Evolutionary conservation across 148 eudicot genomes (phyloP), one percentile per base, ranked within the genome.

Genomic region (Vaccinium darrowii): DNA sequence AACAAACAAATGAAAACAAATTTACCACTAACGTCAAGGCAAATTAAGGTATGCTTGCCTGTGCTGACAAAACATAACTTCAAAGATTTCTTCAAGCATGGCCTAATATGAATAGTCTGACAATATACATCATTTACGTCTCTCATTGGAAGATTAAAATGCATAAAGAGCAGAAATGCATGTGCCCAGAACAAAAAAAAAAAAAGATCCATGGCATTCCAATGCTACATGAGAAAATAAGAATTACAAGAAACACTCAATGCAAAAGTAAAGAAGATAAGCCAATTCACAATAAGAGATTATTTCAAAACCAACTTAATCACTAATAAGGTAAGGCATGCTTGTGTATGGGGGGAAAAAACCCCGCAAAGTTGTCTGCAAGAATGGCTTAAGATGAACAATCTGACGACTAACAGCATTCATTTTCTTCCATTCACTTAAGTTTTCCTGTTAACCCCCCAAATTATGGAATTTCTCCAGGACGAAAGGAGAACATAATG

Each of bases 31-130:
- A 83, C 21, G 6, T 53, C 27, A 16, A 73, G 53, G 63, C 21
- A 54, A 33, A 19, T 5, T 36, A 54, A n/a, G 21, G 13, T 14
- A 23, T 11, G 23, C 51, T 54, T 30, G 76, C 33, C 53, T 30
- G 56, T n/a, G 51, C 65, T 72, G 16, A 73, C 25, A 82, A 53
- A 52, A 47, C 57, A 81, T 14, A 82, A 81, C 18, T 47, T 47
- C 58, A 50, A 63, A 81, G 58, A 49, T 63, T 52, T 81, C 75
- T 16, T 47, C 56, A 49, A 25, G 58, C 36, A 71, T 27, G 77
- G 63, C 62, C 52, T 7, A 53, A 54, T 51, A 25, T 23, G 74
- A 52, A 27, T 14, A 52, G 30, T 72, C 43, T 11, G 43, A 8
- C 39, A 83, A 52, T 53, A 33, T 19, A 11, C 79, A 52, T 72